Percentiles rank a stretch among this genome's conserved stretches.
phyloP scores from a whole-genome alignment of 257 asterid genomes.

The Osmanthus fragrans region DNA sequence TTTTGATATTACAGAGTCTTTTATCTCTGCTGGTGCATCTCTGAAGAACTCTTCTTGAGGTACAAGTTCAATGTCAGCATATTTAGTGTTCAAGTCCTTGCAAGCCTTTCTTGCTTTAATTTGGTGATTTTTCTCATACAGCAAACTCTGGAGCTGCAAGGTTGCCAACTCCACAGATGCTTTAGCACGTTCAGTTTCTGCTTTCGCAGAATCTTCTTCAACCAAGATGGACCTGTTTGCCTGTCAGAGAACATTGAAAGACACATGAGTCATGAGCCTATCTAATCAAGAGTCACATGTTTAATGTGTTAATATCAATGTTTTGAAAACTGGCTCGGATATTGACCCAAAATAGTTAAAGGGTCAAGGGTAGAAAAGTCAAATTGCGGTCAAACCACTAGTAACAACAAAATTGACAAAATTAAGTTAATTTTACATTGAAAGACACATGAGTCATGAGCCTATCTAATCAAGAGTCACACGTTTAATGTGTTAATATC shows the following conservation, averaged over 20 bases:
- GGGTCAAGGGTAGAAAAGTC: too few species aligned
- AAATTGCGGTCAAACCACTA: too few species aligned
- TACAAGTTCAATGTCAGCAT: conserved; percentile 82
- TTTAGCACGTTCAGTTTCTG: conserved; percentile 89
- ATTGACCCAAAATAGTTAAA: too few species aligned
- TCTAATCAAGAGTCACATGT: not conserved
- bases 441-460: conserved; percentile 11
- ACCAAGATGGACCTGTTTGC: conserved; percentile 90
- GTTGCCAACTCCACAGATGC: conserved; percentile 82
- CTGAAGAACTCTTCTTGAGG: conserved; percentile 83
- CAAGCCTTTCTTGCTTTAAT: conserved; percentile 93
- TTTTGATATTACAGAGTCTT: conserved; percentile 53
- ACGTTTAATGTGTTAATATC: not conserved
- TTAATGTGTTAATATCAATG: not conserved
- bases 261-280: conserved; percentile 3
- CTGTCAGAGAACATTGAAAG: conserved; percentile 41
- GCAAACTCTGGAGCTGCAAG: conserved; percentile 88
- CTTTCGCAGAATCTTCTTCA: conserved; percentile 82
- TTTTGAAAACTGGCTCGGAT: too few species aligned
- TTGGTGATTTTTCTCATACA: conserved; percentile 95
- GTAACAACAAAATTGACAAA: too few species aligned
- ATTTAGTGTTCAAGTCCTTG: conserved; percentile 85
- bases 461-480: not conserved
- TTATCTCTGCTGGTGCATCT: conserved; percentile 81
- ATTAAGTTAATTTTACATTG: too few species aligned